Evolutionary conservation across 345 rosid genomes (phyloP).

Genomic region (Streptanthus diversifolius): DNA sequence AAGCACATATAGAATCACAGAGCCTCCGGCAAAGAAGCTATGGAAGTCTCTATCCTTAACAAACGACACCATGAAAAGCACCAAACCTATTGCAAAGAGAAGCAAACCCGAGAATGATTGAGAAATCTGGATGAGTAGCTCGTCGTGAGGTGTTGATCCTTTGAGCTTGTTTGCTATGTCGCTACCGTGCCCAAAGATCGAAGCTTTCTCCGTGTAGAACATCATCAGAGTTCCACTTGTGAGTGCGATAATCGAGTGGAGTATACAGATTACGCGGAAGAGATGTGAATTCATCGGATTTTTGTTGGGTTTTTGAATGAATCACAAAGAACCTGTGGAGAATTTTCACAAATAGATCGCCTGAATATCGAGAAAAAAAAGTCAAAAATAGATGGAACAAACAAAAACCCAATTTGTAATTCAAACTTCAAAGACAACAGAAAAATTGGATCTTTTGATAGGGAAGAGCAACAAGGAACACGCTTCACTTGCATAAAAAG

Average conservation of each 20-base stretch:
- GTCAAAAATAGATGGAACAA: neutral
- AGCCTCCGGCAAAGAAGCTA: slow-evolving; percentile 77
- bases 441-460: neutral
- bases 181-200: slow-evolving; percentile 54
- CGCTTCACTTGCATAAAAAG: neutral
- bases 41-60: slow-evolving; percentile 79
- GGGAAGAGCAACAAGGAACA: neutral
- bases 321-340: neutral
- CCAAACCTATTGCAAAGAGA: slow-evolving; percentile 61
- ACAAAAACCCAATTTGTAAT: neutral
- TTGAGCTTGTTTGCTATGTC: slow-evolving; percentile 61
- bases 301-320: neutral
- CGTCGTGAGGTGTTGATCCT: slow-evolving; percentile 92
- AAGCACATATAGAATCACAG: slow-evolving; percentile 60
- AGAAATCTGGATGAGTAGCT: slow-evolving; percentile 77
- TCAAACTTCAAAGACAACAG: neutral
- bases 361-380: neutral
- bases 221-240: slow-evolving; percentile 73
- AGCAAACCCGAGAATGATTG: slow-evolving; percentile 92
- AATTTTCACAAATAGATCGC: neutral
- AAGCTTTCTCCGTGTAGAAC: slow-evolving; percentile 67
- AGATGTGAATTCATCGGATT: slow-evolving; percentile 38
- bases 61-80: slow-evolving; percentile 81
- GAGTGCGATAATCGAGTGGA: slow-evolving; percentile 73
- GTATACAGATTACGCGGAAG: slow-evolving; percentile 49